Conservation (phyloP, 2,329 filamentous ascomycete species). For the Didymellaceae sp. region DNA sequence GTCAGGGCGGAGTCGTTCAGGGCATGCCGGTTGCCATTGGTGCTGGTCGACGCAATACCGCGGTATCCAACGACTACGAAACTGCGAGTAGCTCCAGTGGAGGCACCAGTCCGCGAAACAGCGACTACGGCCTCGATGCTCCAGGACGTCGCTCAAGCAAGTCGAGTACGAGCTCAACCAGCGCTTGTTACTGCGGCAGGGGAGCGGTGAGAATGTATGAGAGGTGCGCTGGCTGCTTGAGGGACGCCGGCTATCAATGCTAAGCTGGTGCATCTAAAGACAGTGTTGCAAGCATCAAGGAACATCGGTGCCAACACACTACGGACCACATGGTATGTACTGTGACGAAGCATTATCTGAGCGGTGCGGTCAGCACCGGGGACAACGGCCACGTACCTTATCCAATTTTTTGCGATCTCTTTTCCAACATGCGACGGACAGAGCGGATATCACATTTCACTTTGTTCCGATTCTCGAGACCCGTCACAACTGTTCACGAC, state of each 20-base stretch:
- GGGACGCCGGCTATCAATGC: slow-evolving; percentile 49
- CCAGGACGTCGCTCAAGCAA: slow-evolving; percentile 45
- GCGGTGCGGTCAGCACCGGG: not conserved
- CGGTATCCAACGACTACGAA: slow-evolving; percentile 57
- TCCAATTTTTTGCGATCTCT: not conserved
- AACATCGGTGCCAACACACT: not conserved
- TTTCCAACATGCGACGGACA: not conserved
- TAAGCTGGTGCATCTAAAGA: slow-evolving; percentile 10
- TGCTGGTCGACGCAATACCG: slow-evolving; percentile 60
- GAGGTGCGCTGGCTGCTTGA: slow-evolving; percentile 52
- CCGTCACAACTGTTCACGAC: slow-evolving; percentile 16
- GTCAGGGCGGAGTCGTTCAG: slow-evolving; percentile 62
- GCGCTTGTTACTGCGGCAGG: slow-evolving; percentile 48
- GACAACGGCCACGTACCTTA: not conserved
- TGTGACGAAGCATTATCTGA: not conserved
- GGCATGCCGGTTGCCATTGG: slow-evolving; percentile 70
- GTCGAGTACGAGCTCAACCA: slow-evolving; percentile 34
- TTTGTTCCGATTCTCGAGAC: not conserved
- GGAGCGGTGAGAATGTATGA: slow-evolving; percentile 51
- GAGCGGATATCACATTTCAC: not conserved
- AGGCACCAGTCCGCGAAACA: slow-evolving; percentile 61
- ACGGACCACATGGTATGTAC: too few species aligned
- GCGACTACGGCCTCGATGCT: slow-evolving; percentile 53
- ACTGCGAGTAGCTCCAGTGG: slow-evolving; percentile 60
- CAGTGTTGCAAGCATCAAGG: not conserved